A percentile compares a stretch with the other conserved stretches of the same genome.
Conservation (phyloP, 1,284 basidiomycete genomes). For the Trichosporon sp. region DNA sequence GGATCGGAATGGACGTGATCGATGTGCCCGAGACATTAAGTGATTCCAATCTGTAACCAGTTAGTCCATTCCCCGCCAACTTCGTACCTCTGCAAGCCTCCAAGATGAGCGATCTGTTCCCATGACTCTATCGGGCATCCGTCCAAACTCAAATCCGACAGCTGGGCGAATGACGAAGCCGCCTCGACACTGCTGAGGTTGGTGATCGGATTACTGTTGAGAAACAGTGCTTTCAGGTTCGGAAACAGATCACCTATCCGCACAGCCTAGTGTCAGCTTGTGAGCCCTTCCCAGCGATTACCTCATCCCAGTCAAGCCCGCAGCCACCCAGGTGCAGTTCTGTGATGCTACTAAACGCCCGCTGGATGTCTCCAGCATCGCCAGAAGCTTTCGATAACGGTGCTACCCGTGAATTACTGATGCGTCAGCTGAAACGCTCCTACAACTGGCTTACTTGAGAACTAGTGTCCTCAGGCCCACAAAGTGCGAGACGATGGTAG, state of each 20-base stretch:
- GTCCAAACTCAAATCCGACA: conserved; percentile 73
- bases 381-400: conserved; percentile 56
- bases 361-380: conserved; percentile 35
- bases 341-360: conserved; percentile 63
- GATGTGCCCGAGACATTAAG: conserved; percentile 71
- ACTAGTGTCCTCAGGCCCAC: conserved; percentile 67
- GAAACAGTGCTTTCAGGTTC: conserved; percentile 66
- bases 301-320: conserved; percentile 69
- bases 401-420: conserved; percentile 62
- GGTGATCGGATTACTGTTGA: conserved; percentile 68
- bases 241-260: conserved; percentile 64
- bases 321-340: conserved; percentile 78
- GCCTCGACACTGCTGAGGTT: neutral
- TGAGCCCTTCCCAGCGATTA: conserved; percentile 45
- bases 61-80: conserved; percentile 40
- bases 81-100: conserved; percentile 61
- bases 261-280: conserved; percentile 45
- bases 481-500: conserved; percentile 68
- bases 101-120: conserved; percentile 63
- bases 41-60: conserved; percentile 58
- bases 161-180: conserved; percentile 34
- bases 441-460: conserved; percentile 66
- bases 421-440: conserved; percentile 21
- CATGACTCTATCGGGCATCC: conserved; percentile 69
- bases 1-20: conserved; percentile 61